Conservation (phyloP, 2,329 filamentous ascomycete species). For the Byssoonygena ceratinophila region DNA sequence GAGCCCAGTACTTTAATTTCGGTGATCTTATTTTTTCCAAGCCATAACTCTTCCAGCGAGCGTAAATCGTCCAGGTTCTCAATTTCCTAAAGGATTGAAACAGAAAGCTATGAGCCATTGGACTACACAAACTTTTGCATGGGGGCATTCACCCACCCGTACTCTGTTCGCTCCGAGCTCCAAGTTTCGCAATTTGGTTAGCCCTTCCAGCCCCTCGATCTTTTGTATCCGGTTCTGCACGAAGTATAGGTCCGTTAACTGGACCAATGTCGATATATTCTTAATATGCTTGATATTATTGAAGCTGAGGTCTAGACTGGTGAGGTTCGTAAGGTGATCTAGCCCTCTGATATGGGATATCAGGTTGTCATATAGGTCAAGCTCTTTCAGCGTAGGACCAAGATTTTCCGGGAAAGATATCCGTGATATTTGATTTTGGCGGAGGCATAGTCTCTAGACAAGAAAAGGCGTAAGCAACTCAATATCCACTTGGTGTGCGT, state of each 20-base stretch:
- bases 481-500: neutral
- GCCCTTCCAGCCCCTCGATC: slow-evolving; percentile 72
- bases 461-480: neutral
- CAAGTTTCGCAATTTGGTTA: slow-evolving; percentile 66
- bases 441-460: slow-evolving; percentile 62
- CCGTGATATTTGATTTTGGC: slow-evolving; percentile 77
- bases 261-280: slow-evolving; percentile 63
- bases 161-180: slow-evolving; percentile 91
- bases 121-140: neutral
- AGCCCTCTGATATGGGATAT: slow-evolving; percentile 78
- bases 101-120: neutral
- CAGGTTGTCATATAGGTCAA: slow-evolving; percentile 95
- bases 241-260: slow-evolving; percentile 76
- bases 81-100: slow-evolving; percentile 49
- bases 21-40: slow-evolving; percentile 94
- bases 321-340: slow-evolving; percentile 65
- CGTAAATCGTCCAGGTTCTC: slow-evolving; percentile 68
- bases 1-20: slow-evolving; percentile 50
- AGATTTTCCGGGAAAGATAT: slow-evolving; percentile 64
- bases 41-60: slow-evolving; percentile 79
- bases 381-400: slow-evolving; percentile 59
- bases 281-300: slow-evolving; percentile 99
- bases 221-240: slow-evolving; percentile 86
- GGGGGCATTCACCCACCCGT: slow-evolving; percentile 39
- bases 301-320: slow-evolving; percentile 80